These are phyloP conservation scores for Taphrina confusa DNA, from an alignment of 1,139 yeast species.

Conservation along the genomic window DNA sequence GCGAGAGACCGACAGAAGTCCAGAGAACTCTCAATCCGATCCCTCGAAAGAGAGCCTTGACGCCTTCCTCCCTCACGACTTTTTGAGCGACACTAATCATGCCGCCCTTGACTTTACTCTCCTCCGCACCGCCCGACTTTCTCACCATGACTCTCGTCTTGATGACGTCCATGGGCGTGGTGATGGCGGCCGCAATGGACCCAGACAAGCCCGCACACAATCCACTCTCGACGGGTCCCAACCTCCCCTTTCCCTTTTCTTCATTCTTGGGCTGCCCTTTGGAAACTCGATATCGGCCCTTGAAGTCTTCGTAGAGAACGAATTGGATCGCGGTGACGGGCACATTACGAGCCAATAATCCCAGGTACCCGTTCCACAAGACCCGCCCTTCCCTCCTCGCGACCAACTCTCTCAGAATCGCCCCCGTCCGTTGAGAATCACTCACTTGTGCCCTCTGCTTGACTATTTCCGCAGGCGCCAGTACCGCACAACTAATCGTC, in stretches of 20 bases:
- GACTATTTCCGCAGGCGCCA: constrained; percentile 96
- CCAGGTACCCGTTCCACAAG: constrained; percentile 86
- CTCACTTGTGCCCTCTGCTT: constrained; percentile 89
- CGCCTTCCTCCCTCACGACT: constrained; percentile 67
- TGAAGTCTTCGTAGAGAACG: constrained; percentile 84
- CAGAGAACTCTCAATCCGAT: constrained; percentile 94
- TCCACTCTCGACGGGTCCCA: constrained; percentile 81
- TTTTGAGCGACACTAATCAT: constrained; percentile 50
- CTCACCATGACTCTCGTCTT: constrained; percentile 80
- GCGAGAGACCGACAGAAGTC: constrained; percentile 99
- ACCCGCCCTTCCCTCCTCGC: constrained; percentile 60
- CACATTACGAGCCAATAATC: constrained; percentile 89
- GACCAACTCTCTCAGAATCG: constrained; percentile 59
- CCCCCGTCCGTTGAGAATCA: constrained; percentile 61
- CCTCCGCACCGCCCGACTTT: constrained; percentile 42
- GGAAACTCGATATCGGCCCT: constrained; percentile 47
- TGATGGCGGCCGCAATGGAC: constrained; percentile 76
- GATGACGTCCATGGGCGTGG: constrained; percentile 90
- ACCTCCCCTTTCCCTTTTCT: constrained; percentile 16
- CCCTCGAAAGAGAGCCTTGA: constrained; percentile 70
- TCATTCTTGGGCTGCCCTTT: not conserved
- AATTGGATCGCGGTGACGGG: constrained; percentile 95
- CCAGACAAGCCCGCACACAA: constrained; percentile 84
- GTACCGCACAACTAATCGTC: constrained; percentile 64
- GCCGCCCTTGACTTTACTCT: constrained; percentile 51